These are phyloP conservation scores for Rhodotorula sp. DNA, from an alignment of 1,284 basidiomycete genomes.

Conservation along the genomic window DNA sequence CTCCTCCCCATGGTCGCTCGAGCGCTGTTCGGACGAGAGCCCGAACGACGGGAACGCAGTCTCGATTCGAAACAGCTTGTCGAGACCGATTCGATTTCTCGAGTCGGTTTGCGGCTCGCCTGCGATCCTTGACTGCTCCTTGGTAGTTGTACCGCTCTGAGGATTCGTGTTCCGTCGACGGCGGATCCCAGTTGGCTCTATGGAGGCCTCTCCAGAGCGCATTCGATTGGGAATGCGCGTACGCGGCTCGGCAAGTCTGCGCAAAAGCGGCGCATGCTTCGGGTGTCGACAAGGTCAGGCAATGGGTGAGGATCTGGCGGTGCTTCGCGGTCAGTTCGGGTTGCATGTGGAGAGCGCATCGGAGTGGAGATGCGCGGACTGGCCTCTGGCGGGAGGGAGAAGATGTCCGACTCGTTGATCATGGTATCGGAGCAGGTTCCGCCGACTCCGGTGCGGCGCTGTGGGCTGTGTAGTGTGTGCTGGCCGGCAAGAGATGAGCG, in stretches of 20 bases:
- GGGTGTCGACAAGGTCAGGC: conserved; percentile 10
- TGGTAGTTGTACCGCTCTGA: neutral
- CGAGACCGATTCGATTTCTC: neutral
- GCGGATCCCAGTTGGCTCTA: neutral
- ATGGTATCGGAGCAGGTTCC: no score
- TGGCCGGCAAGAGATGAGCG: no score
- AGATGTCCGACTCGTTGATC: neutral
- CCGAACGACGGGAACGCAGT: neutral
- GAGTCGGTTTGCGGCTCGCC: neutral
- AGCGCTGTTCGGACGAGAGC: conserved; percentile 17
- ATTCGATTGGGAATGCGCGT: neutral
- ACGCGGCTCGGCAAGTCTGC: neutral
- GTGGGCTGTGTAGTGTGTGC: no score
- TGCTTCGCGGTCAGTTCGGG: neutral
- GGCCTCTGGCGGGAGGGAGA: neutral
- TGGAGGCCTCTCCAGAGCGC: conserved; percentile 20
- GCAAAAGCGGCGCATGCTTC: conserved; percentile 13
- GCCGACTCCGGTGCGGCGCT: no score
- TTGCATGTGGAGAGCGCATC: neutral
- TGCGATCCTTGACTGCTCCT: neutral
- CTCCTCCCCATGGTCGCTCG: neutral
- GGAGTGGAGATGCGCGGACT: neutral
- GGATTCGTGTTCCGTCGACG: neutral
- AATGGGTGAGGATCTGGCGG: conserved; percentile 17
- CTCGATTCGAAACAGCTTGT: neutral